phyloP scores from a whole-genome alignment of 257 asterid species.

The Fraxinus pennsylvanica region DNA sequence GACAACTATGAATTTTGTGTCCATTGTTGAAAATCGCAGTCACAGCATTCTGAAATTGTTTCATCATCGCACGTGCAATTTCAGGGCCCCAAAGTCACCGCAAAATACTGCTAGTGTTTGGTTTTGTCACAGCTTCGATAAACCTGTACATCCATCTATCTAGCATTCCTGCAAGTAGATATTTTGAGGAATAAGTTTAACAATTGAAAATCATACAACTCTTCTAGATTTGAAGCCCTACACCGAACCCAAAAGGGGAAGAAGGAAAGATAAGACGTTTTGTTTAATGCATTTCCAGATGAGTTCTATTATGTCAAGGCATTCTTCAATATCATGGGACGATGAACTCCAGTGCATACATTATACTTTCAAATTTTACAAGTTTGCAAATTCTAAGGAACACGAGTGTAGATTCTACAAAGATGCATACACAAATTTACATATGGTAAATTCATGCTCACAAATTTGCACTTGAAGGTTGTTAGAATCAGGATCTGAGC shows the following conservation, averaged over 20 bases:
- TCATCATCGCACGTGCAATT: conserved; percentile 11
- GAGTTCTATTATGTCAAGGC: neutral
- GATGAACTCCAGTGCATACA: neutral
- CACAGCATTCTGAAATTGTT: neutral
- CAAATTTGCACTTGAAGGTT: too few relatives aligned
- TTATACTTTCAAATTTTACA: neutral
- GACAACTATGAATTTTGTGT: too few relatives aligned
- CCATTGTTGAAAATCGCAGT: neutral
- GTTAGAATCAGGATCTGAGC: too few relatives aligned
- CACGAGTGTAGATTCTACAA: neutral
- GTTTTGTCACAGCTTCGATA: conserved; percentile 66
- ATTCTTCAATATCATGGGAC: neutral
- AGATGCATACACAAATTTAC: neutral
- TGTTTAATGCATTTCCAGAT: conserved; percentile 1
- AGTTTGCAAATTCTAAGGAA: neutral
- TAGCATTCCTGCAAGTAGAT: conserved; percentile 68
- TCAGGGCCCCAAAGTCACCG: conserved; percentile 43
- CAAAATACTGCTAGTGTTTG: conserved; percentile 48
- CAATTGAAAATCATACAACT: neutral
- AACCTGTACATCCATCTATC: conserved; percentile 91
- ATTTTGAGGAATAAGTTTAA: neutral
- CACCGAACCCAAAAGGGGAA: neutral
- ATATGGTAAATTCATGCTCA: too few relatives aligned
- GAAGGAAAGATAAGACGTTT: neutral
- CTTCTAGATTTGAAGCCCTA: neutral